Conservation (phyloP, 306 rosid genomes). For the Spatholobus suberectus region DNA sequence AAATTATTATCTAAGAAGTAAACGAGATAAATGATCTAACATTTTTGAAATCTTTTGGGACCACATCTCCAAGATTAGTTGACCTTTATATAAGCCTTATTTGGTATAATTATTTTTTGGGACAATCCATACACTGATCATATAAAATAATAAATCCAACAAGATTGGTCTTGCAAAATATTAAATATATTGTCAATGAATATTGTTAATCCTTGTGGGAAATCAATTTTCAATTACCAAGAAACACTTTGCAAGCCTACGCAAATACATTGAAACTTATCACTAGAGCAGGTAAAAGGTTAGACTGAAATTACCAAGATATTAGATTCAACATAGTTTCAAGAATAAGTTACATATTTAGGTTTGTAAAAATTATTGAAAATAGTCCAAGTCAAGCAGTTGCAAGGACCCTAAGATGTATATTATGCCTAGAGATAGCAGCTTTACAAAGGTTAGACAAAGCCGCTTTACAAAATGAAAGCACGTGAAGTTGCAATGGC, state of each 20-base stretch:
- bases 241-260: neutral
- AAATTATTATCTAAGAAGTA: neutral
- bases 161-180: neutral
- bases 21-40: neutral
- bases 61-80: neutral
- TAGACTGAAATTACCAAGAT: neutral
- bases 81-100: neutral
- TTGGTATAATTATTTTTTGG: neutral
- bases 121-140: neutral
- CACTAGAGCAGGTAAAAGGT: neutral
- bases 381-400: neutral
- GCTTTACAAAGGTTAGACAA: too few relatives aligned
- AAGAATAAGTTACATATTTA: neutral
- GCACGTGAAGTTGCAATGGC: neutral
- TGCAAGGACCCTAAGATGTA: neutral
- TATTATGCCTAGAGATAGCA: neutral
- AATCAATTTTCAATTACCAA: neutral
- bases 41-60: neutral
- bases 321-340: neutral
- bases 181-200: neutral
- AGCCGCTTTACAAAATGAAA: too few relatives aligned
- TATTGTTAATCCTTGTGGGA: neutral
- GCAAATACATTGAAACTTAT: neutral
- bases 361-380: neutral
- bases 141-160: neutral